Evolutionary conservation across 1,284 basidiomycete species (phyloP).

Genomic region (Ustilago loliicola): DNA sequence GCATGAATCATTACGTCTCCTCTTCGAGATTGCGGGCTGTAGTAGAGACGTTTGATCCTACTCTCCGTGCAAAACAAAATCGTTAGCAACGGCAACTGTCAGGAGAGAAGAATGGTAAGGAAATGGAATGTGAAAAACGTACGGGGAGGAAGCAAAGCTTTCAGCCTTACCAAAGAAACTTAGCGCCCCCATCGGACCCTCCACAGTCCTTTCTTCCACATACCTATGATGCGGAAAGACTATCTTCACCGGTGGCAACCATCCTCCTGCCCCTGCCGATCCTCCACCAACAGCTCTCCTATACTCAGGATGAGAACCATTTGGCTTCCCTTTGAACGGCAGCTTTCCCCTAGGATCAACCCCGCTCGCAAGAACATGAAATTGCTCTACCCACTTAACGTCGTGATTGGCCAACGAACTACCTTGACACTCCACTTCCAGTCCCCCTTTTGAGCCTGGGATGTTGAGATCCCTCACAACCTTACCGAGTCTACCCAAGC

Average conservation of each 20-base stretch:
- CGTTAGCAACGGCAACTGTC: neutral
- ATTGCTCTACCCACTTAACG: constrained; percentile 65
- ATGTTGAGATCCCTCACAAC: constrained; percentile 51
- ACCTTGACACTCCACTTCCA: constrained; percentile 61
- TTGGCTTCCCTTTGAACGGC: constrained; percentile 44
- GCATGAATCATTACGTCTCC: constrained; percentile 68
- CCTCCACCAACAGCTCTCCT: neutral
- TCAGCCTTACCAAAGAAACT: constrained; percentile 67
- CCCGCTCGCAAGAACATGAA: constrained; percentile 60
- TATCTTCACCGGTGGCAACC: constrained; percentile 56
- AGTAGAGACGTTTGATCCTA: constrained; percentile 44
- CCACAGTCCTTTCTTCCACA: constrained; percentile 49
- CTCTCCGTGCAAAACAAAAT: neutral
- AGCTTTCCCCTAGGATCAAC: constrained; percentile 33
- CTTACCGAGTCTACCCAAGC: constrained; percentile 57
- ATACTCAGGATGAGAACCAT: constrained; percentile 39
- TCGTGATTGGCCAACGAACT: constrained; percentile 63
- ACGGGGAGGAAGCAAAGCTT: constrained; percentile 38
- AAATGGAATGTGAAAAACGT: constrained; percentile 10
- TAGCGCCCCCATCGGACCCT: constrained; percentile 54
- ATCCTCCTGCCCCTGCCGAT: neutral
- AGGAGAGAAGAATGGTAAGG: neutral
- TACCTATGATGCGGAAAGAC: constrained; percentile 62
- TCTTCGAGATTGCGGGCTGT: constrained; percentile 54
- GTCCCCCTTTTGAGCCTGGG: neutral